These are phyloP conservation scores for Streptanthus diversifolius DNA, from an alignment of 345 rosid genomes.

Conservation along the genomic window DNA sequence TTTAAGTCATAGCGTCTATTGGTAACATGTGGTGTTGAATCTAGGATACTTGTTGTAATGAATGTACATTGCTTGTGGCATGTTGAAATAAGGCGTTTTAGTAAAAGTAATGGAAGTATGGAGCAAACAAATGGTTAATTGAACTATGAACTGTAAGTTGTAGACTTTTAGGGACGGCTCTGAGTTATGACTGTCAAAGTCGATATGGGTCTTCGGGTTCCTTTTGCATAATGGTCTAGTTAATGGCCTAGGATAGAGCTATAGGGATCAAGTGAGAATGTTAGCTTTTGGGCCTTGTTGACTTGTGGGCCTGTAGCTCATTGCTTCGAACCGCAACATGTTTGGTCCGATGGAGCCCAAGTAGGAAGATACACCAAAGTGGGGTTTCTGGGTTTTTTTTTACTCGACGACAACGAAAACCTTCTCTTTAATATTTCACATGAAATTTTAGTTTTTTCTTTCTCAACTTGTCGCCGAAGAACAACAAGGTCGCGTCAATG, in stretches of 20 bases:
- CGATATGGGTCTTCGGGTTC: not conserved
- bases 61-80: not conserved
- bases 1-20: not conserved
- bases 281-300: too few species aligned
- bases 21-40: not conserved
- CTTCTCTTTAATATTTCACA: not conserved
- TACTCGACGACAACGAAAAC: not conserved
- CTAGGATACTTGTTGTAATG: too few species aligned
- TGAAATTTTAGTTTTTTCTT: not conserved
- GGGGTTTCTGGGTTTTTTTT: not conserved
- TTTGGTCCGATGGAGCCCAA: not conserved
- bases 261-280: too few species aligned
- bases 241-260: too few species aligned
- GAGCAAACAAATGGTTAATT: too few species aligned
- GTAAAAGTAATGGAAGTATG: not conserved
- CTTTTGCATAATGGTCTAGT: too few species aligned
- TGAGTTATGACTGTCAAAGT: not conserved
- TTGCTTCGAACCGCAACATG: not conserved
- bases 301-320: not conserved
- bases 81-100: not conserved
- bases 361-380: not conserved
- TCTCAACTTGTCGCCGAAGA: not conserved
- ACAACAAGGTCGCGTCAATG: conserved; percentile 13
- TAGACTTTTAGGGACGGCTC: too few species aligned
- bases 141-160: too few species aligned